Evolutionary conservation across 805 yeast genomes (phyloP).

Genomic region (Yarrowia bubula): DNA sequence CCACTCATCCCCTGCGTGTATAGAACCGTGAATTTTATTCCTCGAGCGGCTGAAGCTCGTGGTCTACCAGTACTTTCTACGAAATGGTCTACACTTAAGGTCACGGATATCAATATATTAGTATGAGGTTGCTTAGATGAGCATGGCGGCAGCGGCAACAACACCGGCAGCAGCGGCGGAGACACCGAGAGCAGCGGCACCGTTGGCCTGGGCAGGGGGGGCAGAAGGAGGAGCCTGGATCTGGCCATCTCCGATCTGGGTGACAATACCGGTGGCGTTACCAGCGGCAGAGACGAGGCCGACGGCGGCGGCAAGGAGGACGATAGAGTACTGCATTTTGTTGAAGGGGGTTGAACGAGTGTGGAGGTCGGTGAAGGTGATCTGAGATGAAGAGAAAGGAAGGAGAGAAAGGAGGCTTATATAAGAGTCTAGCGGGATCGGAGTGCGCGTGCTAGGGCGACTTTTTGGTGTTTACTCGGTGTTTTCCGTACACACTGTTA

Average conservation of each 20-base stretch:
- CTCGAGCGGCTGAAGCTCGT: no score
- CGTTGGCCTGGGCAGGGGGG: conserved; percentile 24
- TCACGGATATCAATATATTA: not conserved
- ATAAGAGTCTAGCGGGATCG: not conserved
- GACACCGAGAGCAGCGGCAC: conserved; percentile 18
- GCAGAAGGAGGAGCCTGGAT: conserved; percentile 16
- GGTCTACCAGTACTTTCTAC: no score
- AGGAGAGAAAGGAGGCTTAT: not conserved
- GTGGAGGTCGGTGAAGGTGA: not conserved
- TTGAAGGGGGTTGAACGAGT: not conserved
- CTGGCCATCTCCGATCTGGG: conserved; percentile 21
- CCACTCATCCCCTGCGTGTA: no score
- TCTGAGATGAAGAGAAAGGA: not conserved
- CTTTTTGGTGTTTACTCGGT: conserved; percentile 2
- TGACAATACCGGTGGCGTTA: conserved; percentile 12
- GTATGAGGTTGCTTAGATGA: not conserved
- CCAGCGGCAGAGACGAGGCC: conserved; percentile 1
- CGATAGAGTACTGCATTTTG: conserved; percentile 10
- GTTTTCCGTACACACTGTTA: not conserved
- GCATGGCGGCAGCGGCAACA: conserved; percentile 9
- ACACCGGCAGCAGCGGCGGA: conserved; percentile 24
- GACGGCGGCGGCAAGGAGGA: conserved; percentile 2
- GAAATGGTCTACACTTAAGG: no score
- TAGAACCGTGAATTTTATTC: no score
- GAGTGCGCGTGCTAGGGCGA: not conserved